Percentiles rank a stretch among this genome's conserved stretches.
Evolutionary conservation across 768 basidiomycete genomes (phyloP).

Genomic region (Phylloporus arenicola): DNA sequence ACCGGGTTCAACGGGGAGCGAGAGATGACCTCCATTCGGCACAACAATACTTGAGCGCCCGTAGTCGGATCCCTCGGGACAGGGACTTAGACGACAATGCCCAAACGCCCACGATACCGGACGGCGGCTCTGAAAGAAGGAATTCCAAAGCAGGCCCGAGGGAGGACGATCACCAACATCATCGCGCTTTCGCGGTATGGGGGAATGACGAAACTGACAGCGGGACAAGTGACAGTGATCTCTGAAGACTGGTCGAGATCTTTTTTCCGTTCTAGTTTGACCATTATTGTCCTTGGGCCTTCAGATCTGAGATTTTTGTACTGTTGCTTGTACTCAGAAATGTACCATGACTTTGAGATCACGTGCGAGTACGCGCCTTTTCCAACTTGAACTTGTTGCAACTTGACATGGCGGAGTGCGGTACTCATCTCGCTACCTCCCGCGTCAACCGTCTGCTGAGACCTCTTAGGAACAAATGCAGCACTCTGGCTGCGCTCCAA

Average conservation of each 20-base stretch:
- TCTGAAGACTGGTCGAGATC: conserved; percentile 14
- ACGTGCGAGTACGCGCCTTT: conserved; percentile 13
- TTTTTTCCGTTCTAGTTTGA: conserved; percentile 4
- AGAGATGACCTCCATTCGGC: conserved; percentile 48
- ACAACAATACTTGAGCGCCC: conserved; percentile 36
- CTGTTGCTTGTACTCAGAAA: background rate
- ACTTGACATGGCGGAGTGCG: conserved; percentile 17
- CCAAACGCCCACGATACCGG: conserved; percentile 58
- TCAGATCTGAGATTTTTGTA: background rate
- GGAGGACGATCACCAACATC: conserved; percentile 28
- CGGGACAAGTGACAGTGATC: conserved; percentile 69
- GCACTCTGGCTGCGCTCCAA: conserved; percentile 28
- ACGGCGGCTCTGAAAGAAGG: conserved; percentile 16
- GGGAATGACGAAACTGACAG: conserved; percentile 88
- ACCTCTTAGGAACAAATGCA: conserved; percentile 45
- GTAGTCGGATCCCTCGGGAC: conserved; percentile 56
- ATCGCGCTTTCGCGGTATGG: conserved; percentile 75
- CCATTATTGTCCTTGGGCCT: background rate
- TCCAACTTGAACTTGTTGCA: background rate
- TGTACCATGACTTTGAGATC: conserved; percentile 2
- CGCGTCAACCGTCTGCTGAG: conserved; percentile 43
- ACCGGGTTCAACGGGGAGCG: conserved; percentile 40
- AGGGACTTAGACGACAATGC: conserved; percentile 53
- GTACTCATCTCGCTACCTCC: conserved; percentile 33
- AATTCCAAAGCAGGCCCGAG: conserved; percentile 5